These are phyloP conservation scores for Arthrobotrys pseudoclavata DNA, from an alignment of 2,329 filamentous ascomycete genomes.

Conservation along the genomic window DNA sequence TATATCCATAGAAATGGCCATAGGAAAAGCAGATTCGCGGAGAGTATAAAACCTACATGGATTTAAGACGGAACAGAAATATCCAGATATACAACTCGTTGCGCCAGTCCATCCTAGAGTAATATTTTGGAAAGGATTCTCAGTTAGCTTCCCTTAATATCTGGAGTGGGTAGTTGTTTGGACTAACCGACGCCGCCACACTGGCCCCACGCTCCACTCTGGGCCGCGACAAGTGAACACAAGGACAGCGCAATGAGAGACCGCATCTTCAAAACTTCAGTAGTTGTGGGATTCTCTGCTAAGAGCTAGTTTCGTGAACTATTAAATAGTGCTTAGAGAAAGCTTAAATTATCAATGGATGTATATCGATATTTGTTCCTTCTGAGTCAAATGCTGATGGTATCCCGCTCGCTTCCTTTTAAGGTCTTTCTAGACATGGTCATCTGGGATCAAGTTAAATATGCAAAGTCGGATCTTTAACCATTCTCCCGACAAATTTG, in stretches of 20 bases:
- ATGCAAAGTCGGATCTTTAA: constrained; percentile 7
- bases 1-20: no score
- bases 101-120: constrained; percentile 31
- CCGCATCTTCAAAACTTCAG: constrained; percentile 3
- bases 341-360: no score
- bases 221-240: constrained; percentile 5
- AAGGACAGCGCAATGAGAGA: background rate
- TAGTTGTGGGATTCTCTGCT: no score
- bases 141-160: background rate
- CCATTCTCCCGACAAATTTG: background rate
- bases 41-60: constrained; percentile 31
- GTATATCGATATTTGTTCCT: no score
- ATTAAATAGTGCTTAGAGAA: no score
- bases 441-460: background rate
- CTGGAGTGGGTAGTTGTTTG: no score
- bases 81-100: constrained; percentile 18
- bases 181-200: constrained; percentile 31
- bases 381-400: no score
- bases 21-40: no score
- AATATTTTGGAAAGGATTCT: no score
- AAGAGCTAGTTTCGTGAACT: no score
- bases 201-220: constrained; percentile 34
- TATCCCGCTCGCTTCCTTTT: background rate
- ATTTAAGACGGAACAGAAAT: constrained; percentile 35
- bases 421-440: background rate